Percentiles rank a stretch among this genome's conserved stretches.
Conservation (phyloP, 75 land plant genomes). For the Isoetes taiwanensis region DNA sequence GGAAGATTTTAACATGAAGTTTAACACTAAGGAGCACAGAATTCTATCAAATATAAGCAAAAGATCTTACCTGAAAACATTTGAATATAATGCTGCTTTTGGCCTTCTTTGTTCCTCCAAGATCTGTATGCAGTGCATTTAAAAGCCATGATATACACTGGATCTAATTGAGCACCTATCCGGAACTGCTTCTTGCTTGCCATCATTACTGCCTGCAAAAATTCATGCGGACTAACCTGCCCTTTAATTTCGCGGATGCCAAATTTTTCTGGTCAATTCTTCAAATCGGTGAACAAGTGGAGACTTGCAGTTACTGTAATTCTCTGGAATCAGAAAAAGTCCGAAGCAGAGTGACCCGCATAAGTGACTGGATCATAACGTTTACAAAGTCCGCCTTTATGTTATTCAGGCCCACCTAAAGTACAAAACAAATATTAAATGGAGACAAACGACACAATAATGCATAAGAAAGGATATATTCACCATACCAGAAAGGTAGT, state of each 20-base stretch:
- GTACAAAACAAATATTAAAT: background rate
- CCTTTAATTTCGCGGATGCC: background rate
- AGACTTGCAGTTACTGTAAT: background rate
- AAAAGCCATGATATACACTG: slow-evolving; percentile 4
- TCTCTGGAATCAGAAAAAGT: slow-evolving; percentile 1
- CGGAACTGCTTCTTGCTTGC: slow-evolving; percentile 4
- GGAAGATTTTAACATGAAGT: no score
- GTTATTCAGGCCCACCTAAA: slow-evolving; percentile 5
- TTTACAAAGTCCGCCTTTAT: slow-evolving; percentile 6
- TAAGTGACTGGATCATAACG: slow-evolving; percentile 6
- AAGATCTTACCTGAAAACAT: slow-evolving; percentile 1
- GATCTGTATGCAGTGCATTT: background rate
- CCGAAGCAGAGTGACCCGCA: slow-evolving; percentile 3
- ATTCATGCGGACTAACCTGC: slow-evolving; percentile 7
- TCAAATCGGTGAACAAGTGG: slow-evolving; percentile 1
- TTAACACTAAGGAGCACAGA: no score
- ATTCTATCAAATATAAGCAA: no score
- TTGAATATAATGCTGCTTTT: slow-evolving; percentile 1
- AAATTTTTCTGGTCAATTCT: slow-evolving; percentile 1
- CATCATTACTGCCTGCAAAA: background rate
- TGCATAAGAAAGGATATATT: no score
- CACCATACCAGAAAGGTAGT: no score
- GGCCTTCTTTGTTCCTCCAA: background rate
- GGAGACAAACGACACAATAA: no score
- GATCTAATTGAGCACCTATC: background rate